phyloP scores from a whole-genome alignment of 306 rosid species.

The Malus asiatica region DNA sequence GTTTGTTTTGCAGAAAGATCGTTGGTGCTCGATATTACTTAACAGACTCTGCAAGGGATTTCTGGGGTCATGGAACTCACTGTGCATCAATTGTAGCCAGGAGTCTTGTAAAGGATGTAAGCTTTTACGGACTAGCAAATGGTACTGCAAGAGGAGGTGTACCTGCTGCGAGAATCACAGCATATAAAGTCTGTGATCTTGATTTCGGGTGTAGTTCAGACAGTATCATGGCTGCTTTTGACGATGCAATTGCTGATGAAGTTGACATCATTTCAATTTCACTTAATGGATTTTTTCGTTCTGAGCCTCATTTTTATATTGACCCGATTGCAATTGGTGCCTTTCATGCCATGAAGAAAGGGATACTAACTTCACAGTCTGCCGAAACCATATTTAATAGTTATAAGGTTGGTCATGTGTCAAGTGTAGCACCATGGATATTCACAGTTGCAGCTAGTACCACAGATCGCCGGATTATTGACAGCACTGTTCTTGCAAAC shows the following conservation, averaged over 20 bases:
- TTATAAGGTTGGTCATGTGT: background rate
- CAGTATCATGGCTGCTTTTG: slow-evolving; percentile 33
- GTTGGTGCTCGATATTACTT: slow-evolving; percentile 17
- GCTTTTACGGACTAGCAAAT: slow-evolving; percentile 1
- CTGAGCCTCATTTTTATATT: accelerated
- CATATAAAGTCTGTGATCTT: slow-evolving; percentile 13
- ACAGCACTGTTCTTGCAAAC: too few relatives aligned
- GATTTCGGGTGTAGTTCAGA: background rate
- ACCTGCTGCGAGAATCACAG: slow-evolving; percentile 20
- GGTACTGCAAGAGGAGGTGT: slow-evolving; percentile 36
- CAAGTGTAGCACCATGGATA: slow-evolving; percentile 40
- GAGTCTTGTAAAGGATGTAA: background rate
- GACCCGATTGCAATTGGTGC: background rate
- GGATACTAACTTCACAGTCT: too few relatives aligned
- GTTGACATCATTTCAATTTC: slow-evolving; percentile 39
- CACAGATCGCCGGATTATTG: slow-evolving; percentile 10
- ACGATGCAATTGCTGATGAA: slow-evolving; percentile 47
- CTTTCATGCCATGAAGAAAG: too few relatives aligned
- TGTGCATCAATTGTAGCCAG: slow-evolving; percentile 28
- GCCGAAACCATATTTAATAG: background rate
- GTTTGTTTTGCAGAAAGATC: slow-evolving; percentile 10
- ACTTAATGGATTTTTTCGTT: background rate
- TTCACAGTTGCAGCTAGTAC: slow-evolving; percentile 39
- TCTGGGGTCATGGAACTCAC: slow-evolving; percentile 22
- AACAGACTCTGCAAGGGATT: slow-evolving; percentile 12